phyloP scores from a whole-genome alignment of 2,329 filamentous ascomycete species.

The Sporothrix curviconia region DNA sequence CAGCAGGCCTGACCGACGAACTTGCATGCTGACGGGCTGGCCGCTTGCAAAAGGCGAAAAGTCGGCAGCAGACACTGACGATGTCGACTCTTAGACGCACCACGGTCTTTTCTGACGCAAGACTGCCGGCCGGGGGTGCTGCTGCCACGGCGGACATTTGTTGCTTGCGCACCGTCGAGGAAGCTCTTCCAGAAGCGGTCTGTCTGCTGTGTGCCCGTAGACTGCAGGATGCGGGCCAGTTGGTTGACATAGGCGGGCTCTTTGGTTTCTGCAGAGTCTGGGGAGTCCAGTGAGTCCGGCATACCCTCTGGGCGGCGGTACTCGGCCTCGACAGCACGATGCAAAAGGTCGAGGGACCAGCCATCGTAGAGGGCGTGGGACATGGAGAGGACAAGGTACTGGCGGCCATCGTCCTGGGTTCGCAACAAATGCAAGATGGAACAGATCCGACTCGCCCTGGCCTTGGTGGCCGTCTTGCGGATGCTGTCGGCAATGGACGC shows the following conservation, averaged over 20 bases:
- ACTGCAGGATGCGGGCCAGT: constrained; percentile 47
- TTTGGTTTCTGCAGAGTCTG: too few species aligned
- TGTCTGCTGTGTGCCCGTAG: constrained; percentile 36
- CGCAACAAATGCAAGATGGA: constrained; percentile 44
- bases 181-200: constrained; percentile 64
- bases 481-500: constrained; percentile 31
- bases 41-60: constrained; percentile 57
- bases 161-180: constrained; percentile 45
- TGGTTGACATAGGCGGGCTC: constrained; percentile 5
- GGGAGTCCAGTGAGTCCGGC: too few species aligned
- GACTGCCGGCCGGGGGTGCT: background rate
- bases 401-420: constrained; percentile 23
- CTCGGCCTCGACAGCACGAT: constrained; percentile 60
- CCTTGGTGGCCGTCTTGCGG: constrained; percentile 31
- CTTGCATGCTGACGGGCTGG: constrained; percentile 67
- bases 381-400: constrained; percentile 60
- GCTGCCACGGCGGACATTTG: constrained; percentile 17
- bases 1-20: constrained; percentile 71
- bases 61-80: constrained; percentile 32
- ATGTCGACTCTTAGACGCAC: constrained; percentile 39
- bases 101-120: constrained; percentile 22
- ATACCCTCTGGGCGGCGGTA: too few species aligned
- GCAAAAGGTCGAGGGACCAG: constrained; percentile 70
- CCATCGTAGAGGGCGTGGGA: constrained; percentile 88
- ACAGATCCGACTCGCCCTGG: constrained; percentile 33